These are phyloP conservation scores for Hippophae gyantsensis DNA, from an alignment of 306 rosid genomes.

Conservation along the genomic window DNA sequence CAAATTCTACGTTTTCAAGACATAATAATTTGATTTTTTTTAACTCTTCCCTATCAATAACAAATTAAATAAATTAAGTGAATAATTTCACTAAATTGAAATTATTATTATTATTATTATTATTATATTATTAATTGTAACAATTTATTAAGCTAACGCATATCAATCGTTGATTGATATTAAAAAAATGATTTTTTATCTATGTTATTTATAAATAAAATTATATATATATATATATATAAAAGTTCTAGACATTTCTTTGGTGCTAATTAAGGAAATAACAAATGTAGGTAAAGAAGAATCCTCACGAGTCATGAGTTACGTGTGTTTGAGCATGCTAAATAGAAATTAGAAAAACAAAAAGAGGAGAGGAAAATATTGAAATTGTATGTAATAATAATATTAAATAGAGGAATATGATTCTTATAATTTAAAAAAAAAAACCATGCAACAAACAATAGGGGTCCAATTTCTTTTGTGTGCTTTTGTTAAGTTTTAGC, in stretches of 20 bases:
- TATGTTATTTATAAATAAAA: neutral
- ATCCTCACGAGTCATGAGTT: conserved; percentile 10
- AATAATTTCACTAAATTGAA: too few relatives aligned
- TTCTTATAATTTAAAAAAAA: conserved; percentile 12
- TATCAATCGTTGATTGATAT: too few relatives aligned
- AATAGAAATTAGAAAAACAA: conserved; percentile 4
- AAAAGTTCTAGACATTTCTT: conserved; percentile 23
- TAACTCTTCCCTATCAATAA: too few relatives aligned
- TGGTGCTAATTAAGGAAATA: conserved; percentile 30
- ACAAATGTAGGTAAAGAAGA: conserved; percentile 1
- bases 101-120: too few relatives aligned
- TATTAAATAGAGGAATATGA: conserved; percentile 18
- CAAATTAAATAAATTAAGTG: too few relatives aligned
- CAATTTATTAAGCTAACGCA: too few relatives aligned
- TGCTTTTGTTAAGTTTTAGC: conserved; percentile 13
- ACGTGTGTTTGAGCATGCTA: conserved; percentile 9
- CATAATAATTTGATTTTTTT: too few relatives aligned
- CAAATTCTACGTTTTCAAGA: too few relatives aligned
- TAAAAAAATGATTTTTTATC: too few relatives aligned
- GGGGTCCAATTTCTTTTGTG: conserved; percentile 26
- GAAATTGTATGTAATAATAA: neutral
- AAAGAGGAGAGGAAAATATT: neutral
- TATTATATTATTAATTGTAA: too few relatives aligned
- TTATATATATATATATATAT: conserved; percentile 4
- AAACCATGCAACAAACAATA: conserved; percentile 12